phyloP scores from a whole-genome alignment of 805 yeast genomes.

The Candida sakaeoensis region DNA sequence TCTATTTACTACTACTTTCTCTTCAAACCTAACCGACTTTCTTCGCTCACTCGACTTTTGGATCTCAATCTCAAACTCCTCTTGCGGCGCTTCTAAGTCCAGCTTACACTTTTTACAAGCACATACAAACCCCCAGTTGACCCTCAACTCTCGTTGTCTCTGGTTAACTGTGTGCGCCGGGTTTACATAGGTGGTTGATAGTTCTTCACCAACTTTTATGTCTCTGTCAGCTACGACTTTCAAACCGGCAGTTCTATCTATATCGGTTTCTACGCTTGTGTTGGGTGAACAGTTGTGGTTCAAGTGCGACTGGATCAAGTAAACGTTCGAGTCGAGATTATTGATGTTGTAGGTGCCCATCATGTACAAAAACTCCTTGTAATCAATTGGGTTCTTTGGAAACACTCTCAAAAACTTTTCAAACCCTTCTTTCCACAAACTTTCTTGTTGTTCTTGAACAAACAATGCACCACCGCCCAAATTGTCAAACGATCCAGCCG shows the following conservation, averaged over 20 bases:
- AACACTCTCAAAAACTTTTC: conserved; percentile 49
- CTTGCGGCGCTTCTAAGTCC: conserved; percentile 46
- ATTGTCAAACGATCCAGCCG: conserved; percentile 50
- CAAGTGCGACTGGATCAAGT: conserved; percentile 60
- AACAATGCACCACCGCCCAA: conserved; percentile 52
- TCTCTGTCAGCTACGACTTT: conserved; percentile 57
- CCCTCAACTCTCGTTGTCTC: conserved; percentile 61
- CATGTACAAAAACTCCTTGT: conserved; percentile 54
- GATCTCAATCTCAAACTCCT: conserved; percentile 41
- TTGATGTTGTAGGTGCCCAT: conserved; percentile 75
- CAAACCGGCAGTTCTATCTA: conserved; percentile 48
- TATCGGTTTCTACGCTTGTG: conserved; percentile 46
- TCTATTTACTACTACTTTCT: conserved; percentile 36
- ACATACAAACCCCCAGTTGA: conserved; percentile 80
- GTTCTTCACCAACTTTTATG: conserved; percentile 62
- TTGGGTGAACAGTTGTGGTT: conserved; percentile 79
- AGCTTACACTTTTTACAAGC: conserved; percentile 60
- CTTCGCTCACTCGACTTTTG: conserved; percentile 45
- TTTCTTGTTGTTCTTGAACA: conserved; percentile 52
- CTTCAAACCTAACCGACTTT: conserved; percentile 65
- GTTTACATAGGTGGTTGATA: conserved; percentile 66
- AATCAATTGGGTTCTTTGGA: conserved; percentile 32
- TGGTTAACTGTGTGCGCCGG: conserved; percentile 59
- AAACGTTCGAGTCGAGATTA: conserved; percentile 62
- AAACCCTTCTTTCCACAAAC: conserved; percentile 58